Conservation (phyloP, 2,329 filamentous ascomycete genomes). For the Epichloe coenophiala region DNA sequence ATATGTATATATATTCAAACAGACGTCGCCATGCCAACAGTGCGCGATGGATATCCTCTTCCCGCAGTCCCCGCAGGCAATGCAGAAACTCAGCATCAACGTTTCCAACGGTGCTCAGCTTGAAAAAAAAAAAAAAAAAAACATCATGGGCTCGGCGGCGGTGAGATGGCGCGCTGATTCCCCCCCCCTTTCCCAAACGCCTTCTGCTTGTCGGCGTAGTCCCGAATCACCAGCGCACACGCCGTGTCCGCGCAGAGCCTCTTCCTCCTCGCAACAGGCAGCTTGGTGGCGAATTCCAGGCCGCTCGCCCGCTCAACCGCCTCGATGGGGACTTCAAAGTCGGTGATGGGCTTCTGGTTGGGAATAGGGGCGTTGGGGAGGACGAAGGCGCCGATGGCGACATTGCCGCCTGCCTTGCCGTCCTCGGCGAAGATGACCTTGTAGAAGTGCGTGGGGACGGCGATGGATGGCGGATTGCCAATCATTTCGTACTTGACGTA, state of each 20-base stretch:
- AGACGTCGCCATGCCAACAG: too few relatives aligned
- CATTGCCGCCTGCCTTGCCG: conserved; percentile 52
- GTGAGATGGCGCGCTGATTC: conserved; percentile 10
- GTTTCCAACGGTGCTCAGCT: too few relatives aligned
- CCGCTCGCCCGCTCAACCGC: conserved; percentile 84
- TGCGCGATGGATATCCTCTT: too few relatives aligned
- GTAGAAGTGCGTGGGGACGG: conserved; percentile 97
- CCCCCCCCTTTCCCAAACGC: conserved; percentile 31
- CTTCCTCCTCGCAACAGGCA: conserved; percentile 61
- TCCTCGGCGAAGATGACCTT: conserved; percentile 97
- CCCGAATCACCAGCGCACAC: conserved; percentile 71
- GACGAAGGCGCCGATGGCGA: conserved; percentile 87
- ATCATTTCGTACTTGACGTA: conserved; percentile 93
- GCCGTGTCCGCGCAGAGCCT: conserved; percentile 75
- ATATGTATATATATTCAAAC: too few relatives aligned
- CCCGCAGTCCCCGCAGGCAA: too few relatives aligned
- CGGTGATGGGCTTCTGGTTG: conserved; percentile 72
- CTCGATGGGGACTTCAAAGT: conserved; percentile 93
- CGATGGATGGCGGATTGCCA: conserved; percentile 81
- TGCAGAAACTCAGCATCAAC: too few relatives aligned
- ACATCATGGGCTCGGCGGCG: not conserved
- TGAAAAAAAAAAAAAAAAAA: too few relatives aligned
- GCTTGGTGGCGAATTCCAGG: conserved; percentile 73
- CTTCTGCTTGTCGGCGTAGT: conserved; percentile 55
- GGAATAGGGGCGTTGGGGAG: conserved; percentile 82